Base-by-base conservation (phyloP, 2,329 filamentous ascomycete species). In the Calonectria ilicicola region DNA sequence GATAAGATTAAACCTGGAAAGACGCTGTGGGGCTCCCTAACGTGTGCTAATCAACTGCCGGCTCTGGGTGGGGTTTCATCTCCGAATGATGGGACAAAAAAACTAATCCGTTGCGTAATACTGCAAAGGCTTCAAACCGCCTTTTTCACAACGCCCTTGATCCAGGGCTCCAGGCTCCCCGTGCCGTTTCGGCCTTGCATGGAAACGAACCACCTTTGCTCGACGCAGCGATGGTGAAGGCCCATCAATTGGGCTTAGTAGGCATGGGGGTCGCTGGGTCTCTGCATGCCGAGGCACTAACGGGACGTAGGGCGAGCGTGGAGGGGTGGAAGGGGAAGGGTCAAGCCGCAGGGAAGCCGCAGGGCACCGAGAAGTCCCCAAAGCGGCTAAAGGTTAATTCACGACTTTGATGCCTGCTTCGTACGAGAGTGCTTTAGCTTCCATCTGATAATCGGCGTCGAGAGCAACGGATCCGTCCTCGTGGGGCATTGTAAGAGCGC, bases 351-450 rank as follows among this genome's bases (percentile, higher is more conserved):
- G 53, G 53, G 53, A 56, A 38, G 53, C n/a, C 21, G 29, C 14
- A 40, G 53, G 53, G 53, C 53, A 40, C 51, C 51, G 32, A 40
- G 2, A 58, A 17, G 53, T n/a, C 53, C 53, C 53, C 5, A 35
- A 58, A 40, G 53, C 53, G n/a, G 53, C 53, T 60, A 60, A 60
- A 42, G 53, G 53, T 60, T 40, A 60, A 60, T 60, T 60, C 53
- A 27, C 32, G 53, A 60, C 35, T 40, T 38, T 10, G 32, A 35
- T 60, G 53, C 53, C 53, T 60, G 29, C 27, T 60, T 60, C 53
- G 53, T 60, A 23, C 53, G 32, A 26, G n/a, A 23, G 35, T 26
- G 21, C 53, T 23, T 23, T 35, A 15, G 14, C 53, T 60, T 40
- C 32, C 53, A 60, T 60, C 53, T 60, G 53, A 60, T 60, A 60